Evolutionary conservation across 2,329 filamentous ascomycete species (phyloP), one percentile per base, ranked within the genome.

Genomic region (Plenodomus biglobosus): DNA sequence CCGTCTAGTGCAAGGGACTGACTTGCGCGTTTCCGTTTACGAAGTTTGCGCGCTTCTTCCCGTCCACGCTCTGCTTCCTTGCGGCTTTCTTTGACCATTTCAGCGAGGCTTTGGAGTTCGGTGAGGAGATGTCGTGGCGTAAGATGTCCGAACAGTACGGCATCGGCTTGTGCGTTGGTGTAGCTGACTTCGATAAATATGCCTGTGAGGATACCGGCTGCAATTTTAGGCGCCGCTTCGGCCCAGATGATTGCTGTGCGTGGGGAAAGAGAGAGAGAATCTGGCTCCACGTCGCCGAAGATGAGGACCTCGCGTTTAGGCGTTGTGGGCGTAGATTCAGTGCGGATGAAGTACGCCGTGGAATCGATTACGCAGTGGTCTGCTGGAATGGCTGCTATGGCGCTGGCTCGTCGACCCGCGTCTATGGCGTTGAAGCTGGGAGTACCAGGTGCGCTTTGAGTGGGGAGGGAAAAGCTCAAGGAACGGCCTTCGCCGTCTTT

Each of bases 161-260:
- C 85, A 51, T 94, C 85, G 18, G 83, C 80, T 62, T 91, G 87
- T 7, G 83, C 82, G 69, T 96, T 87, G 52, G 90, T 88, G 70
- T 92, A 99, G 53, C 90, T 95, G 71, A 92, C 97, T 76, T 99
- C 94, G 60, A 99, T 95, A 66, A 97, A 92, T 11, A 99, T 87
- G 10, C 87, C 92, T 0, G 80, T 81, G 0, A 99, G 79, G 3
- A 80, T 78, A 1, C 90, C 89, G 0, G 79, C 75, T 0, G 79
- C 87, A 20, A 99, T 85, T 67, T 95, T 96, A 8, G 87, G 87
- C 0, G 92, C 92, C 0, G 92, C 92, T 64, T 94, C 88, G 56
- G 84, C 81, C 94, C 94, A 99, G 13, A 99, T 84, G 13, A 79
- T 77, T n/a, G 80, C 75, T 57, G 94, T 97, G 19, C 92, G 85